phyloP scores from a whole-genome alignment of 768 basidiomycete genomes.

The Russula emetica region DNA sequence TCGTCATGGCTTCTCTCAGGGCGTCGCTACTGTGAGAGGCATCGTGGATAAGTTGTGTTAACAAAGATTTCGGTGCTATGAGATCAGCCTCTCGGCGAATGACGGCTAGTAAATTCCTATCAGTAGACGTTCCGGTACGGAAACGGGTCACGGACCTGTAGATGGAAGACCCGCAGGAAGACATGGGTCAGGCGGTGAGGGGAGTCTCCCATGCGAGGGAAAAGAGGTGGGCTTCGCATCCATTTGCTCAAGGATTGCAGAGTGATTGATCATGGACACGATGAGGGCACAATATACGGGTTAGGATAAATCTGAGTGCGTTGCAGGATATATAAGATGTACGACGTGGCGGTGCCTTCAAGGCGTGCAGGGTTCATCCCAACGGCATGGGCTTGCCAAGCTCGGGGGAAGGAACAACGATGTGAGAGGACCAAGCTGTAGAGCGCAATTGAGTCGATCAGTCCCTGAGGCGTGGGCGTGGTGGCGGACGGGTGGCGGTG shows the following conservation, averaged over 20 bases:
- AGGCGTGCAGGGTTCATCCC: conserved; percentile 1
- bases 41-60: conserved; percentile 44
- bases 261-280: conserved; percentile 26
- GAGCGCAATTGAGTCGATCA: background rate
- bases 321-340: conserved; percentile 6
- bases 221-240: conserved; percentile 5
- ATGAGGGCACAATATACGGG: background rate
- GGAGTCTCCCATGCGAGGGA: conserved; percentile 34
- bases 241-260: conserved; percentile 19
- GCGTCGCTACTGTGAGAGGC: conserved; percentile 33
- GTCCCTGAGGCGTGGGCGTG: no score
- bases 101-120: conserved; percentile 47
- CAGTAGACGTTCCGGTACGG: background rate
- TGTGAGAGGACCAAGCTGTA: background rate
- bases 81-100: conserved; percentile 65
- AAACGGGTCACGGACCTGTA: conserved; percentile 42
- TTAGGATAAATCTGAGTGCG: background rate
- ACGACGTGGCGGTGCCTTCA: conserved; percentile 2
- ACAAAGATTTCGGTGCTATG: conserved; percentile 53
- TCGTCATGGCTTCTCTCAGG: conserved; percentile 24
- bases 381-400: conserved; percentile 2
- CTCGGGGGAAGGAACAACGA: background rate
- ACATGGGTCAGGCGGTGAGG: conserved; percentile 49
- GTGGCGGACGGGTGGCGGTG: no score
- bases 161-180: conserved; percentile 69